phyloP scores from a whole-genome alignment of 2,329 filamentous ascomycete genomes.

The Fusarium pseudoanthophilum region DNA sequence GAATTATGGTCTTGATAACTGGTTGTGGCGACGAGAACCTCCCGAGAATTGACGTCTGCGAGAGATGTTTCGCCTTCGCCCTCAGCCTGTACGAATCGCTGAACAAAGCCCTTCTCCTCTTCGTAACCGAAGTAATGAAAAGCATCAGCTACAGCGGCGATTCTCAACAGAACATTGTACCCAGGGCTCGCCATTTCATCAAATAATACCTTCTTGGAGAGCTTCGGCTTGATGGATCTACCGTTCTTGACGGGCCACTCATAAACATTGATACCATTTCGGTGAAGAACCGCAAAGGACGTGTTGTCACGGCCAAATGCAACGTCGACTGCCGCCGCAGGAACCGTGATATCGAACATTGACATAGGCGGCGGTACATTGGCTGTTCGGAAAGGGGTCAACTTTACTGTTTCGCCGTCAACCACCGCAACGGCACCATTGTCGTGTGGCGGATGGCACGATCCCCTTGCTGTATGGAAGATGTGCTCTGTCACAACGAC shows the following conservation, averaged over 20 bases:
- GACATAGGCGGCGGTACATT: constrained; percentile 96
- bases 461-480: constrained; percentile 75
- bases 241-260: constrained; percentile 72
- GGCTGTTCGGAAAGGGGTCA: constrained; percentile 85
- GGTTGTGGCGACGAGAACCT: constrained; percentile 46
- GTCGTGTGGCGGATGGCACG: constrained; percentile 77
- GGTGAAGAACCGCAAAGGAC: constrained; percentile 78
- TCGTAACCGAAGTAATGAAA: constrained; percentile 50
- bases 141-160: constrained; percentile 36
- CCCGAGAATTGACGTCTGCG: constrained; percentile 32
- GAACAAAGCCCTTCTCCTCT: constrained; percentile 40
- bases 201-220: constrained; percentile 56
- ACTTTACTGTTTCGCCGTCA: constrained; percentile 81
- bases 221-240: constrained; percentile 57
- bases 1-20: constrained; percentile 47
- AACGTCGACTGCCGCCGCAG: constrained; percentile 76
- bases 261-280: constrained; percentile 73
- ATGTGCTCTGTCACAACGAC: constrained; percentile 73
- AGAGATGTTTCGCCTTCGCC: constrained; percentile 28
- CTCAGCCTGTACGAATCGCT: constrained; percentile 37
- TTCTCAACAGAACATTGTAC: constrained; percentile 18
- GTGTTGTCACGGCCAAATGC: constrained; percentile 74
- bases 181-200: constrained; percentile 43
- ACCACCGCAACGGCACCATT: constrained; percentile 84
- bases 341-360: constrained; percentile 74